Evolutionary conservation across 305 asterid genomes (phyloP), one percentile per base, ranked within the genome.

Genomic region (Solanum chacoense): DNA sequence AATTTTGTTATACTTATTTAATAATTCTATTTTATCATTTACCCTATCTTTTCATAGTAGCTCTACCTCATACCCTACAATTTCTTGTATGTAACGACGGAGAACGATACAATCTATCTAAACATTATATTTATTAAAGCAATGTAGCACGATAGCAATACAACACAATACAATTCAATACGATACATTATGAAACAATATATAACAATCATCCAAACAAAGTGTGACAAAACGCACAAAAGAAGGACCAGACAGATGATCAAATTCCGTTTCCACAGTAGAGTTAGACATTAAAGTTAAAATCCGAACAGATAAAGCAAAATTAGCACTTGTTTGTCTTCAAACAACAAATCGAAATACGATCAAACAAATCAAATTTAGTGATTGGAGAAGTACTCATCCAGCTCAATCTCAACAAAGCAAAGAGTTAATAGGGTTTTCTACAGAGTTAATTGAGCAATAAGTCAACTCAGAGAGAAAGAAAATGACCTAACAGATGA

Each of bases 141-240:
- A 59, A 59, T 20, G 0, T 59, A 59, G 69, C 5, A 59, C 11
- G 2, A 55, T 3, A 55, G 0, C 11, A 59, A 59, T 59, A 59
- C 11, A 20, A 55, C 24, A 55, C n/a, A 50, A 55, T 6, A 50
- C 4, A 50, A 50, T 18, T 50, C 65, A 55, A 55, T 1, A 55
- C 2, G 67, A 55, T 1, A 55, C 67, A 55, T 0, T 1, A 20
- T 55, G 11, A 55, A 55, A 55, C 5, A 55, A 0, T 20, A 59
- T 11, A 59, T 59, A 59, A 59, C 26, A 59, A 59, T 59, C 69
- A 1, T 59, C 69, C 69, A 59, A 59, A 59, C 26, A 20, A 59
- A 59, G 69, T 59, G 26, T 59, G 26, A 1, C 71, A 59, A 59
- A 40, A 14, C 0, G 14, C 36, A 40, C 11, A 16, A 40, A 26